phyloP scores from a whole-genome alignment of 805 yeast species.

The Wickerhamiella allomyrinae region DNA sequence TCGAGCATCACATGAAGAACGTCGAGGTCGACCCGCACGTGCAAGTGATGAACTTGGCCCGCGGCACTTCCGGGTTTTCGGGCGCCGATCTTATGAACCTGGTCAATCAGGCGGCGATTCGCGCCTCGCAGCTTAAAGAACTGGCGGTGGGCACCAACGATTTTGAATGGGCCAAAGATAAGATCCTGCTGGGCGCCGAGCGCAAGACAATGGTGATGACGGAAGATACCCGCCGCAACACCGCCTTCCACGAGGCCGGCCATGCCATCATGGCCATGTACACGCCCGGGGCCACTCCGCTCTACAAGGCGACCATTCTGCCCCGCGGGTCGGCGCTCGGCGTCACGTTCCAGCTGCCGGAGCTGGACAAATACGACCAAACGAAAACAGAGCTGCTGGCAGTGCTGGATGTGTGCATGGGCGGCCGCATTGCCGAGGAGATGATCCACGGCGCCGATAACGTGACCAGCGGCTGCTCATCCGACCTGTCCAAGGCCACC shows the following conservation, averaged over 20 bases:
- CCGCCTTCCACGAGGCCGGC: slow-evolving; percentile 98
- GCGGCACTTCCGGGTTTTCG: slow-evolving; percentile 96
- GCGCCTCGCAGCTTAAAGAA: slow-evolving; percentile 88
- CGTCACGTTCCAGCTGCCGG: slow-evolving; percentile 93
- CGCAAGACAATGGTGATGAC: slow-evolving; percentile 95
- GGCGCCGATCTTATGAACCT: slow-evolving; percentile 95
- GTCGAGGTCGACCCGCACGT: slow-evolving; percentile 76
- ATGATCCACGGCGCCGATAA: slow-evolving; percentile 79
- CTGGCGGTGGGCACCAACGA: slow-evolving; percentile 79
- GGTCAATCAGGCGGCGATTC: slow-evolving; percentile 95
- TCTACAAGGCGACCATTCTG: slow-evolving; percentile 90
- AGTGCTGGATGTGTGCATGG: slow-evolving; percentile 93
- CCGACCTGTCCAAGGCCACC: slow-evolving; percentile 83
- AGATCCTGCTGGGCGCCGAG: slow-evolving; percentile 95
- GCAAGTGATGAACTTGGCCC: slow-evolving; percentile 77
- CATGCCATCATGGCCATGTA: slow-evolving; percentile 97
- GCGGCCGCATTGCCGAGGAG: slow-evolving; percentile 96
- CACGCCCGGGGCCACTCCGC: slow-evolving; percentile 85
- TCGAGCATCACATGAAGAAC: slow-evolving; percentile 81
- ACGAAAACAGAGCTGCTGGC: slow-evolving; percentile 83
- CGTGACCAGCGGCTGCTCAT: slow-evolving; percentile 90
- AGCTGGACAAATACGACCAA: slow-evolving; percentile 93
- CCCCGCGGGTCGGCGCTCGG: slow-evolving; percentile 97
- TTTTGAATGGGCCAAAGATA: slow-evolving; percentile 98
- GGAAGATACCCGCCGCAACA: slow-evolving; percentile 81